Evolutionary conservation across 306 rosid species (phyloP).

Genomic region (Bauhinia variegata): DNA sequence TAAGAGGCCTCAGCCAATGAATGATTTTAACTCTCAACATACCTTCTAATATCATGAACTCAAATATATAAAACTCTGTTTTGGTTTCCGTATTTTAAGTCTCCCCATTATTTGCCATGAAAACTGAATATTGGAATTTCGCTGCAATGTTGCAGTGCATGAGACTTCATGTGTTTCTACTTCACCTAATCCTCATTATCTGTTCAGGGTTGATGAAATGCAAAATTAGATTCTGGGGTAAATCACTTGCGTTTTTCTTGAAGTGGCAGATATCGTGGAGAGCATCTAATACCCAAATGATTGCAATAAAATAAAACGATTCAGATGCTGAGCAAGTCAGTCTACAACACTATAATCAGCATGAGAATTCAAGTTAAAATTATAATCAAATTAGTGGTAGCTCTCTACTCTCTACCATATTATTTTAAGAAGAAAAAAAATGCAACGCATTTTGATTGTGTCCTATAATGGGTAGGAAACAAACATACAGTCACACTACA

Average conservation of each 20-base stretch:
- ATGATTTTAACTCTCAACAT: background rate
- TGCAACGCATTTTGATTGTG: background rate
- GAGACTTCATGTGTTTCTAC: background rate
- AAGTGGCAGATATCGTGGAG: background rate
- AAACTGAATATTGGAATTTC: background rate
- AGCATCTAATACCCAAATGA: background rate
- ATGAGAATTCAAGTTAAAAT: background rate
- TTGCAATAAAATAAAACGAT: background rate
- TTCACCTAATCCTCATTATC: background rate
- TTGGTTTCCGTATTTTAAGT: background rate
- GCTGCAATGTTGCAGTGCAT: background rate
- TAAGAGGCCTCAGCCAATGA: conserved; percentile 1
- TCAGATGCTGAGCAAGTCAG: background rate
- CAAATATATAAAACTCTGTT: background rate
- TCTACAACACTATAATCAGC: background rate
- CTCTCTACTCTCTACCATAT: background rate
- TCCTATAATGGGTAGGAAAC: background rate
- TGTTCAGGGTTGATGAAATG: background rate
- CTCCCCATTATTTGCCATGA: background rate
- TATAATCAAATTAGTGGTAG: background rate
- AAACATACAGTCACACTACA: background rate
- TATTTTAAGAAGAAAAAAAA: background rate
- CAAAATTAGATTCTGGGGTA: background rate
- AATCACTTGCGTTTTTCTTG: background rate
- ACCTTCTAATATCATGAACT: background rate